Evolutionary conservation across 2,329 filamentous ascomycete genomes (phyloP).

Genomic region (Beauveria pseudobassiana): DNA sequence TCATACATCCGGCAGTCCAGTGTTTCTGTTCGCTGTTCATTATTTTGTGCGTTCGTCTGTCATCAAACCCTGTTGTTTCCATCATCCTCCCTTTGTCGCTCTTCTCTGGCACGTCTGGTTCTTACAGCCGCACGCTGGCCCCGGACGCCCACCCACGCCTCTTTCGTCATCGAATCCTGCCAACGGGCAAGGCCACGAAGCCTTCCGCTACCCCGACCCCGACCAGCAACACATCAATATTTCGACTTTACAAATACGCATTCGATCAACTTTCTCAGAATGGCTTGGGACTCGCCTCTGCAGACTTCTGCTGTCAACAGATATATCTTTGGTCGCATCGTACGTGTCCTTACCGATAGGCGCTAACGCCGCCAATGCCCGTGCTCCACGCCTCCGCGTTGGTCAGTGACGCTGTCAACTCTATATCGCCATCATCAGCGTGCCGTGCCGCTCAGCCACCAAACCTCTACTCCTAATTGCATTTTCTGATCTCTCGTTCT

Average conservation of each 20-base stretch:
- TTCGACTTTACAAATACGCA: not conserved
- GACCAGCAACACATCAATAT: not conserved
- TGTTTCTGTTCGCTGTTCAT: not conserved
- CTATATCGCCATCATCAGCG: not conserved
- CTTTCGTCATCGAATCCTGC: not conserved
- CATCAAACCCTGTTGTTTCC: not conserved
- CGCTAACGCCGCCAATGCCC: constrained; percentile 2
- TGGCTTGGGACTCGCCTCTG: constrained; percentile 8
- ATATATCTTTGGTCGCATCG: constrained; percentile 66
- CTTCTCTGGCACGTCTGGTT: not conserved
- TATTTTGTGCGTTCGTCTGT: not conserved
- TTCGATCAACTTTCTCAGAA: not conserved
- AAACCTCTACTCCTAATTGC: constrained; percentile 14
- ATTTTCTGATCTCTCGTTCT: constrained; percentile 15
- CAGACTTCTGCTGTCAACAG: constrained; percentile 34
- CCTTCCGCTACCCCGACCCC: not conserved
- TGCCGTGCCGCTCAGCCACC: constrained; percentile 7
- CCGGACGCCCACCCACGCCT: not conserved
- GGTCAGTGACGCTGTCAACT: not conserved
- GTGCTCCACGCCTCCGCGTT: constrained; percentile 3
- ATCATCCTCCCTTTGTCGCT: not conserved
- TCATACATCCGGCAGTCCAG: not conserved
- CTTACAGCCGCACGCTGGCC: not conserved
- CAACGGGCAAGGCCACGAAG: not conserved
- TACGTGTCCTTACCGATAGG: constrained; percentile 37